Conservation (phyloP, 495 filamentous ascomycete genomes). For the Aspergillus bertholletiae region DNA sequence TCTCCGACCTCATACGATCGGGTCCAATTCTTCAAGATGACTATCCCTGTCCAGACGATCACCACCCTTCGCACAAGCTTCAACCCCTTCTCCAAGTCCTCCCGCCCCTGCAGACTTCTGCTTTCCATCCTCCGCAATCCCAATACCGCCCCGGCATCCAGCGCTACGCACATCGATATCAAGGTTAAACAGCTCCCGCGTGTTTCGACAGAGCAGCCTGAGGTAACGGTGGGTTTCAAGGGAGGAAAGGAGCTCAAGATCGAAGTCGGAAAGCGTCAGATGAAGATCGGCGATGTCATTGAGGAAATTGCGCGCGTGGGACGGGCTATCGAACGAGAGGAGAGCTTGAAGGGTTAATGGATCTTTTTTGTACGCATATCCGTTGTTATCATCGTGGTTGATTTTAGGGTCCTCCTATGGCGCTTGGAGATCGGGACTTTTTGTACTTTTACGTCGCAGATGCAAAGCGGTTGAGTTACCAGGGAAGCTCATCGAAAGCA, state of each 20-base stretch:
- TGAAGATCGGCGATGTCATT: conserved; percentile 81
- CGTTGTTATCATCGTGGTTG: conserved; percentile 11
- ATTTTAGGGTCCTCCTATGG: not conserved
- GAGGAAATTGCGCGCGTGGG: conserved; percentile 92
- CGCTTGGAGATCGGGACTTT: conserved; percentile 12
- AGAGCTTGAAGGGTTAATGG: conserved; percentile 64
- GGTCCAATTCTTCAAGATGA: conserved; percentile 56
- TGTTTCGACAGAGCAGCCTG: conserved; percentile 46
- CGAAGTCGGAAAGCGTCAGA: conserved; percentile 79
- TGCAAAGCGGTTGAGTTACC: not conserved
- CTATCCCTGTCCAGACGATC: conserved; percentile 61
- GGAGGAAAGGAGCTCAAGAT: conserved; percentile 45
- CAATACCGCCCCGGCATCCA: conserved; percentile 66
- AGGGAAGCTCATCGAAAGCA: conserved; percentile 11
- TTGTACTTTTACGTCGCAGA: conserved; percentile 8
- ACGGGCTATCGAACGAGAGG: conserved; percentile 70
- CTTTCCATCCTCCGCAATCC: conserved; percentile 69
- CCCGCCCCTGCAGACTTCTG: conserved; percentile 80
- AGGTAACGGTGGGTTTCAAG: conserved; percentile 67
- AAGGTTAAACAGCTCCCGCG: conserved; percentile 65
- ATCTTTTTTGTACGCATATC: not conserved
- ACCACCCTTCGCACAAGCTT: conserved; percentile 78
- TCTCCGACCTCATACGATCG: not conserved
- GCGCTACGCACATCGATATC: conserved; percentile 71
- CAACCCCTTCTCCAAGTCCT: conserved; percentile 80